These are phyloP conservation scores for Syzygium syzygioides DNA, from an alignment of 441 rosid species.

Conservation along the genomic window DNA sequence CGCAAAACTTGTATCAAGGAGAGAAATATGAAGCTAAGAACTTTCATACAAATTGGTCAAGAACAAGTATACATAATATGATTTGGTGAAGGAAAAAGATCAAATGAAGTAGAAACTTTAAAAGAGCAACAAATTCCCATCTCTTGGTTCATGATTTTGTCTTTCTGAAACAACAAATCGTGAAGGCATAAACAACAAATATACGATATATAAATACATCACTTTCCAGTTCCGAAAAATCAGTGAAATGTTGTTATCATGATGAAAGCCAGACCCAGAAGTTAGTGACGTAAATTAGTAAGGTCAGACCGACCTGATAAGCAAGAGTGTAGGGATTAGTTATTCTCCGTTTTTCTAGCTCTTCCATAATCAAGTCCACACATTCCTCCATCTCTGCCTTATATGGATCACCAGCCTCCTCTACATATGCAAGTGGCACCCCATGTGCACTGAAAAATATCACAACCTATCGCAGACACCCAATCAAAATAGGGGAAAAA, in stretches of 20 bases:
- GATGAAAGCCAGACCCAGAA: background rate
- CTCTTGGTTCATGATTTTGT: background rate
- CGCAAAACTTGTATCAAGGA: background rate
- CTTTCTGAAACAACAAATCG: background rate
- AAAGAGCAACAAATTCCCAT: background rate
- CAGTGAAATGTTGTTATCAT: background rate
- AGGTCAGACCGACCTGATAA: slow-evolving; percentile 59
- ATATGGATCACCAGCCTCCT: slow-evolving; percentile 99
- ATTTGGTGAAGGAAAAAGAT: background rate
- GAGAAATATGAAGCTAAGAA: background rate
- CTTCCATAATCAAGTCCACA: slow-evolving; percentile 92
- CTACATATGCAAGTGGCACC: slow-evolving; percentile 97
- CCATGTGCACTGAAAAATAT: slow-evolving; percentile 99
- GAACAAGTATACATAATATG: background rate
- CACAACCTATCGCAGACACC: slow-evolving; percentile 55
- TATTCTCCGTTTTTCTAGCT: slow-evolving; percentile 75
- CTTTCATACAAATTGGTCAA: background rate
- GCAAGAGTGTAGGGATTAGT: slow-evolving; percentile 84
- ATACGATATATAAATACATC: background rate
- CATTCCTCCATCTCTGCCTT: slow-evolving; percentile 99
- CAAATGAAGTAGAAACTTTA: background rate
- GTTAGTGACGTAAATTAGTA: background rate
- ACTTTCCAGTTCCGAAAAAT: background rate
- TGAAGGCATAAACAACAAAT: background rate
- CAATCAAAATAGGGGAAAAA: slow-evolving; percentile 4